phyloP scores from a whole-genome alignment of 2,329 filamentous ascomycete genomes.

The Ceratocystis destructans region DNA sequence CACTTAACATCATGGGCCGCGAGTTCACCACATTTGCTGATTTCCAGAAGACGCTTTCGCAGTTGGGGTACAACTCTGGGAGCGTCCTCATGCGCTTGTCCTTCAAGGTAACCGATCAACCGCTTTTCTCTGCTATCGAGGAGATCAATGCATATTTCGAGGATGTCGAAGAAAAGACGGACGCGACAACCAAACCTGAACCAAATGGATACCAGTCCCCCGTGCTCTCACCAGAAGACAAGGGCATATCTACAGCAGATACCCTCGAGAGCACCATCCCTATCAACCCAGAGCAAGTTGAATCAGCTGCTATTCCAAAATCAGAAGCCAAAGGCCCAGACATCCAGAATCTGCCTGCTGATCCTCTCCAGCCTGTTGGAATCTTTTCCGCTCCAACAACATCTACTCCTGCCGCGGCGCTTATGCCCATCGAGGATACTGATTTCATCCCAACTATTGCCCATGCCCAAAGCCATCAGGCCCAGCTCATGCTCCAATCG shows the following conservation, averaged over 20 bases:
- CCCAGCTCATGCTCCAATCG: slow-evolving; percentile 44
- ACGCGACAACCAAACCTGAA: slow-evolving; percentile 15
- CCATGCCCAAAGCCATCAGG: slow-evolving; percentile 63
- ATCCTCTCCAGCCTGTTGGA: slow-evolving; percentile 41
- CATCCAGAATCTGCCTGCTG: slow-evolving; percentile 19
- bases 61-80: slow-evolving; percentile 76
- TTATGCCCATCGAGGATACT: slow-evolving; percentile 50
- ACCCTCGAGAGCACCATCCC: slow-evolving; percentile 7
- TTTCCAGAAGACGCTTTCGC: slow-evolving; percentile 75
- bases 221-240: slow-evolving; percentile 6
- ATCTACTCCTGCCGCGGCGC: slow-evolving; percentile 61
- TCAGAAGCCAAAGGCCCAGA: not conserved
- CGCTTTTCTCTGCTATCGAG: slow-evolving; percentile 71
- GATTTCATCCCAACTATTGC: slow-evolving; percentile 65
- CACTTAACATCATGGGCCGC: slow-evolving; percentile 69
- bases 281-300: slow-evolving; percentile 1
- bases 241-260: slow-evolving; percentile 9
- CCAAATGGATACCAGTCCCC: slow-evolving; percentile 7
- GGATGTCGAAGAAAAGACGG: slow-evolving; percentile 28
- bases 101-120: slow-evolving; percentile 62
- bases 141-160: slow-evolving; percentile 68
- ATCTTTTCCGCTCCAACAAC: slow-evolving; percentile 67
- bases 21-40: slow-evolving; percentile 65
- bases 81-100: slow-evolving; percentile 64
- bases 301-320: slow-evolving; percentile 20